Conservation (phyloP, 1,284 basidiomycete genomes). For the Ustilago bromivora region DNA sequence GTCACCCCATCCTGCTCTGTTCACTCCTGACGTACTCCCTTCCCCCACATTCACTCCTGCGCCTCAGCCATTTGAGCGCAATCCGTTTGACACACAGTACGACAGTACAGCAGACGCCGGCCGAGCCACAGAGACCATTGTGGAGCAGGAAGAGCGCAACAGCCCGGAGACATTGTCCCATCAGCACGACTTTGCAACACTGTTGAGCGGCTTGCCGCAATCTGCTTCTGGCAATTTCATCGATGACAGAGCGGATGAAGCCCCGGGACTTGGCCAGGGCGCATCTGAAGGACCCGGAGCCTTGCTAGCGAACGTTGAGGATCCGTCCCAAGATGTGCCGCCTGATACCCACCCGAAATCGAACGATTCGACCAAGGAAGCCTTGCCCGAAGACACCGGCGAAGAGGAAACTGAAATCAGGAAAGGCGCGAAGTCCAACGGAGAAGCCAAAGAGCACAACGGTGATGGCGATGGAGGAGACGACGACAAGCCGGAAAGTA, state of each 20-base stretch:
- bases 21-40: slow-evolving; percentile 50
- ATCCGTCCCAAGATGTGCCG: background rate
- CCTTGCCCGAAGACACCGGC: background rate
- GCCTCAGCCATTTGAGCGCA: slow-evolving; percentile 37
- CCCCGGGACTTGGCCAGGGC: background rate
- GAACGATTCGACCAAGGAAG: background rate
- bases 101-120: slow-evolving; percentile 7
- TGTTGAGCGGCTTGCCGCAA: background rate
- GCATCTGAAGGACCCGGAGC: background rate
- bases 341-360: background rate
- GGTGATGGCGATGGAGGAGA: slow-evolving; percentile 14
- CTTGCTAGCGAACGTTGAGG: background rate
- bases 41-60: slow-evolving; percentile 51
- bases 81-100: slow-evolving; percentile 42
- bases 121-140: slow-evolving; percentile 7
- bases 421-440: slow-evolving; percentile 2
- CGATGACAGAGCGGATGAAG: background rate
- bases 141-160: slow-evolving; percentile 18
- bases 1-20: slow-evolving; percentile 39
- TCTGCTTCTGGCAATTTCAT: background rate
- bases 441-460: slow-evolving; percentile 1
- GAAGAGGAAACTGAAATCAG: background rate
- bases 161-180: background rate
- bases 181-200: background rate
- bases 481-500: slow-evolving; percentile 27